phyloP scores from a whole-genome alignment of 148 eudicot species.

The Selenicereus undatus region DNA sequence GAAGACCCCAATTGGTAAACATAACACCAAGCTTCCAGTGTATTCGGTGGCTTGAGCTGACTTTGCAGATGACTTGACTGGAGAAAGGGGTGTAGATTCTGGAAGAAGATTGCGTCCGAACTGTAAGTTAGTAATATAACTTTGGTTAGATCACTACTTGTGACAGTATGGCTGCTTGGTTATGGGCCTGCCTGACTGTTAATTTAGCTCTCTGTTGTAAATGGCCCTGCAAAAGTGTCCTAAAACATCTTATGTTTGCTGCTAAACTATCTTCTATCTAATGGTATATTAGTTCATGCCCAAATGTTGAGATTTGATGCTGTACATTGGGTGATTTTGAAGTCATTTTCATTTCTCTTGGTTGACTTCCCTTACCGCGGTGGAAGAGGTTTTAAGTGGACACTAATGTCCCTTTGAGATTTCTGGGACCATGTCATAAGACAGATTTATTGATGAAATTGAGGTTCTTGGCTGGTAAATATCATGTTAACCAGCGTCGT shows the following conservation, averaged over 20 bases:
- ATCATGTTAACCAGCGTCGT: too few species aligned
- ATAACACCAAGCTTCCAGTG: conserved; percentile 19
- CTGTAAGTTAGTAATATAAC: background rate
- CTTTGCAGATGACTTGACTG: background rate
- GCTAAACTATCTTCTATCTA: conserved; percentile 10
- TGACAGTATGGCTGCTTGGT: conserved; percentile 14
- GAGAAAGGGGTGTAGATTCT: background rate
- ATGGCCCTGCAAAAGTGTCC: conserved; percentile 16
- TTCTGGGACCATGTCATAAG: too few species aligned
- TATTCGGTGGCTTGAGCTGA: conserved; percentile 14
- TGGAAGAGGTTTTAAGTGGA: too few species aligned
- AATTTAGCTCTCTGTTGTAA: conserved; percentile 5
- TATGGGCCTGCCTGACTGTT: background rate
- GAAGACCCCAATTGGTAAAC: conserved; percentile 20
- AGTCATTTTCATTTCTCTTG: too few species aligned
- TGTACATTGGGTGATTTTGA: background rate
- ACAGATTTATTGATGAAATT: too few species aligned
- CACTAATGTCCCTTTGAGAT: too few species aligned
- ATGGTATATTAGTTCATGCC: conserved; percentile 6
- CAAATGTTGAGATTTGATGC: background rate
- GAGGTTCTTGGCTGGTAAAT: too few species aligned
- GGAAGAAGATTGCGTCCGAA: background rate
- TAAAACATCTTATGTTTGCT: background rate
- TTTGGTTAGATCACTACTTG: conserved; percentile 24
- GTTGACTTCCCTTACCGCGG: too few species aligned